phyloP scores from a whole-genome alignment of 2,329 filamentous ascomycete genomes.

The Epichloe hybrida region DNA sequence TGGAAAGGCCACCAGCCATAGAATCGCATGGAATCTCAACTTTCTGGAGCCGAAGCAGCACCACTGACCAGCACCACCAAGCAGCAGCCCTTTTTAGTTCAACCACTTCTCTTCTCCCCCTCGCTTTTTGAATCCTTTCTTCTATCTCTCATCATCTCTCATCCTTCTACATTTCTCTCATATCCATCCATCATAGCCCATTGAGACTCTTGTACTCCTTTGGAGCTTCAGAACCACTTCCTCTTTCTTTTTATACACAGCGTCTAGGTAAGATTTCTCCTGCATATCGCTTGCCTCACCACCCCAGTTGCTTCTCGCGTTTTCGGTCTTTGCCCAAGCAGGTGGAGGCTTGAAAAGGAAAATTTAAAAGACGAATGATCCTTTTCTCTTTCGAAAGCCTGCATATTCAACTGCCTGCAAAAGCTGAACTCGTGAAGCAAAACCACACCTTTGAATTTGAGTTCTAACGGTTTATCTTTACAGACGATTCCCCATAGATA shows the following conservation, averaged over 20 bases:
- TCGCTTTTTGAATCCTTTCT: slow-evolving; percentile 12
- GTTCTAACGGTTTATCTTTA: not conserved
- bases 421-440: not conserved
- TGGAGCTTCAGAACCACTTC: slow-evolving; percentile 2
- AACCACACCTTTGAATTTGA: not conserved
- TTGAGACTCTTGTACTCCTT: slow-evolving; percentile 10
- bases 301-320: not conserved
- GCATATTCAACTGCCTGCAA: too few species aligned
- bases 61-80: slow-evolving; percentile 5
- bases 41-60: slow-evolving; percentile 12
- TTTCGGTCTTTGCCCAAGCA: not conserved
- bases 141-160: slow-evolving; percentile 10
- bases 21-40: slow-evolving; percentile 33
- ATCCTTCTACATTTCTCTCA: slow-evolving; percentile 7
- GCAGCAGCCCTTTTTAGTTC: slow-evolving; percentile 23
- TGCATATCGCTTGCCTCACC: not conserved
- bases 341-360: not conserved
- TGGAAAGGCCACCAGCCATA: slow-evolving; percentile 20
- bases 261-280: slow-evolving; percentile 11
- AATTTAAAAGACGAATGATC: not conserved
- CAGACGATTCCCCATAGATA: slow-evolving; percentile 20
- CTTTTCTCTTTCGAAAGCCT: not conserved
- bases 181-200: slow-evolving; percentile 5
- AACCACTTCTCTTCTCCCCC: slow-evolving; percentile 12
- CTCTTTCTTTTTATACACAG: slow-evolving; percentile 7